Evolutionary conservation across 1,139 yeast species (phyloP).

Genomic region (Nematodospora anomalae): DNA sequence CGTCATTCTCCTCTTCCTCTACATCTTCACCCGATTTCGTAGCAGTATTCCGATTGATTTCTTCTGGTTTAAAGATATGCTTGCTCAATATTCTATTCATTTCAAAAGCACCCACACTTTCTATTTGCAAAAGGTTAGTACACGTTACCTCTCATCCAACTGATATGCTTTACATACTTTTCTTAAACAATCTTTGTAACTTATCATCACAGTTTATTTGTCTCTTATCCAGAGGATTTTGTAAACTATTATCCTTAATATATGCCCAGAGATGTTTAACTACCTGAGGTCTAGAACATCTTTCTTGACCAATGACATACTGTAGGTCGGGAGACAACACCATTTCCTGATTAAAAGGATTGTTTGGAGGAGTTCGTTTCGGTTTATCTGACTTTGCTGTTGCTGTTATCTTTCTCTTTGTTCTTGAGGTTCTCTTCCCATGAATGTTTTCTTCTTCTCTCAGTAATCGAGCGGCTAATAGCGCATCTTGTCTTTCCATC

Average conservation of each 20-base stretch:
- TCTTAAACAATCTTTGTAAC: slow-evolving; percentile 58
- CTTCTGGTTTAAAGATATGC: slow-evolving; percentile 53
- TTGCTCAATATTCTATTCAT: slow-evolving; percentile 60
- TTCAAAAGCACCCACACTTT: slow-evolving; percentile 60
- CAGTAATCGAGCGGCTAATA: slow-evolving; percentile 49
- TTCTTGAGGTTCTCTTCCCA: slow-evolving; percentile 12
- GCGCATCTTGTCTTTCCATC: slow-evolving; percentile 41
- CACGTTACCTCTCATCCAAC: not conserved
- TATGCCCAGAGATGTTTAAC: slow-evolving; percentile 75
- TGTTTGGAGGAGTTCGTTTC: slow-evolving; percentile 18
- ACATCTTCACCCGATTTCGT: slow-evolving; percentile 6
- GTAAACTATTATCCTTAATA: slow-evolving; percentile 63
- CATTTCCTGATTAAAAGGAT: slow-evolving; percentile 39
- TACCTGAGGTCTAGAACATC: slow-evolving; percentile 64
- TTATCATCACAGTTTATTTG: slow-evolving; percentile 69
- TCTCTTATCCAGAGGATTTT: slow-evolving; percentile 67
- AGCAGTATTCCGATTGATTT: slow-evolving; percentile 14
- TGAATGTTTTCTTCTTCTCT: slow-evolving; percentile 23
- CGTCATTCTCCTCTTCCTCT: slow-evolving; percentile 6
- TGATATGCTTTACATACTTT: slow-evolving; percentile 26
- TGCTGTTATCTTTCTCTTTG: slow-evolving; percentile 2
- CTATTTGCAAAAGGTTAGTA: slow-evolving; percentile 25
- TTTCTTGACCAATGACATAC: slow-evolving; percentile 39
- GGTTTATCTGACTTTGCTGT: slow-evolving; percentile 6
- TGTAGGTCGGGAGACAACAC: slow-evolving; percentile 53